A percentile compares a stretch with the other conserved stretches of the same genome.
Conservation (phyloP, 768 basidiomycete species). For the Phanerodontia chrysosporium region DNA sequence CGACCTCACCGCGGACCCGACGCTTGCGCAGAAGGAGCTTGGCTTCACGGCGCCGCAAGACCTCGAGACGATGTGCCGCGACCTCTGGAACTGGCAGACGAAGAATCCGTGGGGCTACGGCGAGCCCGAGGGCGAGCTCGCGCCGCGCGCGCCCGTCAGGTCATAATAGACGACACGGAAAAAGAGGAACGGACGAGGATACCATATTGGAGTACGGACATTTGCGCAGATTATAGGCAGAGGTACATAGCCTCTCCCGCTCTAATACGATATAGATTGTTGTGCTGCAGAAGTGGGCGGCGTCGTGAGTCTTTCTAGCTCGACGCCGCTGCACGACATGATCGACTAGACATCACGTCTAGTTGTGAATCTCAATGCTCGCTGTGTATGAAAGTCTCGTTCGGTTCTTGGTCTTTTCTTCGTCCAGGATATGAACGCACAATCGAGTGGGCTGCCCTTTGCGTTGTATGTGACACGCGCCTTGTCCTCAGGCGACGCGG, state of each 20-base stretch:
- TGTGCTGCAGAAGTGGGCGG: too few species aligned
- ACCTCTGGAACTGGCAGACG: slow-evolving; percentile 99
- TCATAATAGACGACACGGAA: not conserved
- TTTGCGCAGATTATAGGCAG: not conserved
- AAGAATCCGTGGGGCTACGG: slow-evolving; percentile 80
- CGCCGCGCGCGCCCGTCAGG: not conserved
- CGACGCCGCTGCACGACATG: too few species aligned
- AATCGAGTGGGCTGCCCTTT: too few species aligned
- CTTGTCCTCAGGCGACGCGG: too few species aligned
- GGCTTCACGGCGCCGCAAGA: slow-evolving; percentile 82
- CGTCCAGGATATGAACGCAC: too few species aligned
- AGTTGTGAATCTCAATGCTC: too few species aligned
- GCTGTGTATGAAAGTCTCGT: too few species aligned
- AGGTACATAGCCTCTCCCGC: not conserved
- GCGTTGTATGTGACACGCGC: too few species aligned
- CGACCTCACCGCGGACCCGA: slow-evolving; percentile 90
- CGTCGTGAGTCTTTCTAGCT: too few species aligned
- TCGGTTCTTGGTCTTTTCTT: too few species aligned
- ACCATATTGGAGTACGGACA: not conserved
- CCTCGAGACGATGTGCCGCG: slow-evolving; percentile 90
- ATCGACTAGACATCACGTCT: too few species aligned
- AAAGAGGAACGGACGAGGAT: not conserved
- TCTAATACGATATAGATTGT: not conserved
- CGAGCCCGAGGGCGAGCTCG: slow-evolving; percentile 9
- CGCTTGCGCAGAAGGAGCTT: slow-evolving; percentile 87